Base-by-base conservation (phyloP, 352 stramenopile genomes). In the Pelagophyceae sp. region DNA sequence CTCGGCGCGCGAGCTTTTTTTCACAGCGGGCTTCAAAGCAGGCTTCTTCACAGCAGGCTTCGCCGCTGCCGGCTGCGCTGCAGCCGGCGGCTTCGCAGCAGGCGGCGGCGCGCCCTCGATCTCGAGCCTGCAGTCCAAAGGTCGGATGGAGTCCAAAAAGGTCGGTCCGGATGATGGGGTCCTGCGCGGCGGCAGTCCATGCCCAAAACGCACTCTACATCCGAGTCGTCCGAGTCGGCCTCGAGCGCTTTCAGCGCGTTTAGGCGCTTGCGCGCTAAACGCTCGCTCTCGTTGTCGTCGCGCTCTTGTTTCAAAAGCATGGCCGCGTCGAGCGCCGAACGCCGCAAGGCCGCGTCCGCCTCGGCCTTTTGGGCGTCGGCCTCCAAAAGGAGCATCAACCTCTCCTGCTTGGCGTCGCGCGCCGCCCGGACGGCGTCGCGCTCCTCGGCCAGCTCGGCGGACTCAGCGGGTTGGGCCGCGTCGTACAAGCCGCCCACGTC, bases 51-150 rank as follows among this genome's bases (percentile, higher is more conserved):
- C n/a, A n/a, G n/a, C n/a, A n/a, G n/a, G n/a, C n/a, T n/a, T n/a
- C n/a, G n/a, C n/a, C n/a, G n/a, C n/a, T n/a, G 58, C 17, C 23
- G 58, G 32, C 58, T 6, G 58, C 23, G 23, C 5, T n/a, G 23
- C 58, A n/a, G 23, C 23, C 58, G 23, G 5, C 58, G 58, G 17
- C 5, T 5, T 25, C 58, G 23, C 29, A 6, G 58, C 58, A 17
- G 58, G 5, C 5, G 58, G 29, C 58, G 63, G 63, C 63, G 37
- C 67, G 67, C 33, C 67, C 2, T 60, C 37, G 67, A 74, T 74
- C 67, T 74, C 67, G 67, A 74, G 67, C 33, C 25, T 27, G 61
- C 17, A 6, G 61, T 71, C 61, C 2, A n/a, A n/a, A n/a, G n/a
- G n/a, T n/a, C n/a, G n/a, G n/a, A n/a, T n/a, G n/a, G n/a, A n/a